Evolutionary conservation across 2,329 filamentous ascomycete species (phyloP).

Genomic region (Colletotrichum godetiae): DNA sequence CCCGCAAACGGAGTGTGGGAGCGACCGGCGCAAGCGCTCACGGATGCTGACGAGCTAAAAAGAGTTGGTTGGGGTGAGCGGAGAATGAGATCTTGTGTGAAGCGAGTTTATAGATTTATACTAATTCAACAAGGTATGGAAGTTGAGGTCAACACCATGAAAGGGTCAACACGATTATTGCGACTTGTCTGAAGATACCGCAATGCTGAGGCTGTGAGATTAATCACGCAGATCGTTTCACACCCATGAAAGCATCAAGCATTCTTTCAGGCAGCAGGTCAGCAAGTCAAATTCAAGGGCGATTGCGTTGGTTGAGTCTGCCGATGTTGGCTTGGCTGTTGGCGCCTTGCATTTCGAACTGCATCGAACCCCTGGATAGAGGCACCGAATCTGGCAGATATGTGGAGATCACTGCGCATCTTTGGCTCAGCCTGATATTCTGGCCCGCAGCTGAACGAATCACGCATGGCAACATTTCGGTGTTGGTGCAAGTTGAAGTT

Average conservation of each 20-base stretch:
- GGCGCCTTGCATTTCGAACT: neutral
- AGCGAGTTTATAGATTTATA: neutral
- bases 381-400: neutral
- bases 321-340: neutral
- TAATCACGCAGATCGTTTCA: neutral
- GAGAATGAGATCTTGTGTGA: neutral
- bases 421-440: neutral
- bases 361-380: neutral
- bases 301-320: neutral
- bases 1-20: neutral
- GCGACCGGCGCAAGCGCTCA: neutral
- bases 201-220: neutral
- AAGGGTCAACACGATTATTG: neutral
- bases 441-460: neutral
- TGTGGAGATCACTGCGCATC: neutral
- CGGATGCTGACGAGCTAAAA: neutral
- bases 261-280: neutral
- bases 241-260: neutral
- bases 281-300: neutral
- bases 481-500: neutral
- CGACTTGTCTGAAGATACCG: neutral
- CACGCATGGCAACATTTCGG: neutral
- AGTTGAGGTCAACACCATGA: neutral
- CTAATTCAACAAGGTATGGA: neutral
- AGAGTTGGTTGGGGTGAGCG: neutral